Conservation (phyloP, 371 early-diverging fungal species). For the Mortierella sp. region DNA sequence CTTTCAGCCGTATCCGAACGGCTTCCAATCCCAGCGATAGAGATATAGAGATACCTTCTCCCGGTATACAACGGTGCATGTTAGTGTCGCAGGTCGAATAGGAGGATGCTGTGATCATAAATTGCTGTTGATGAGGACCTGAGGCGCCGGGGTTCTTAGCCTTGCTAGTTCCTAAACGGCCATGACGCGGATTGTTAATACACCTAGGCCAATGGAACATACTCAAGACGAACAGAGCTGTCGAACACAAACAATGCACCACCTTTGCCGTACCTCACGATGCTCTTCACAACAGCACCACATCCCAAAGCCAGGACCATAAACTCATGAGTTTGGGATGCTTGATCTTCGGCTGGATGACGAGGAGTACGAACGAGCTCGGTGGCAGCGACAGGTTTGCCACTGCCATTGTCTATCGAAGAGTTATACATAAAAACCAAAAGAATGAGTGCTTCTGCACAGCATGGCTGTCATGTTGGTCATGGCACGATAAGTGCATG, state of each 20-base stretch:
- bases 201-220: not conserved
- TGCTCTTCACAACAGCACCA: no score
- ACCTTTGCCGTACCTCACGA: conserved; percentile 46
- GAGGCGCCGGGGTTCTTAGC: conserved; percentile 42
- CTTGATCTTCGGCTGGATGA: conserved; percentile 21
- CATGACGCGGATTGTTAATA: not conserved
- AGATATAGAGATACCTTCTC: no score
- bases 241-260: conserved; percentile 49
- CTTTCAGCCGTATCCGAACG: conserved; percentile 39
- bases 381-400: no score
- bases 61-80: conserved; percentile 45
- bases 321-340: conserved; percentile 35
- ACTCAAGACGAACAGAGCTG: conserved; percentile 17
- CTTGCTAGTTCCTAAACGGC: conserved; percentile 44
- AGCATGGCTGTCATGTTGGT: no score
- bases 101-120: conserved; percentile 45
- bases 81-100: conserved; percentile 52
- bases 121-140: conserved; percentile 32
- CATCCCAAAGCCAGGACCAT: conserved; percentile 35
- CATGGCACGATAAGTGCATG: no score
- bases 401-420: no score
- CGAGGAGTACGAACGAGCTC: conserved; percentile 43
- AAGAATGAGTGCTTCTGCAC: no score
- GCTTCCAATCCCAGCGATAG: conserved; percentile 40
- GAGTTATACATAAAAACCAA: no score